These are phyloP conservation scores for Erodium chrysanthum DNA, from an alignment of 441 rosid genomes.

Conservation along the genomic window DNA sequence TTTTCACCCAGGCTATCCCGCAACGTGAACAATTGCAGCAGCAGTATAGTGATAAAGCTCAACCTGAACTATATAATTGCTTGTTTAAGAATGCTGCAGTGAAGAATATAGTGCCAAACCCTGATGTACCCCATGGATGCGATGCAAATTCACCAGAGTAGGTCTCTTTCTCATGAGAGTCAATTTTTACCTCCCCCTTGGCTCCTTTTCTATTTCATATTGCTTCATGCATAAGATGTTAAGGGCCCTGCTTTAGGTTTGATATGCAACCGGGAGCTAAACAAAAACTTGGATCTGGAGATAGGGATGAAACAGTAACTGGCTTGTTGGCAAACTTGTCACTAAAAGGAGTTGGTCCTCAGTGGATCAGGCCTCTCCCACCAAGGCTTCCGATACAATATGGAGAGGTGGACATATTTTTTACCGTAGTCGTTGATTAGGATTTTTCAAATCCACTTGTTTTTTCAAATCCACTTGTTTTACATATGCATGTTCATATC, in stretches of 20 bases:
- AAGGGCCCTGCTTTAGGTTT: slow-evolving; percentile 42
- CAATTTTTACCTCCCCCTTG: slow-evolving; percentile 13
- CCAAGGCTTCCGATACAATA: slow-evolving; percentile 67
- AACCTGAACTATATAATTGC: slow-evolving; percentile 37
- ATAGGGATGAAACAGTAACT: slow-evolving; percentile 58
- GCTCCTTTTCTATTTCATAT: slow-evolving; percentile 13
- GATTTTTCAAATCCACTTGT: too few species aligned
- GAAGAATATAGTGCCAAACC: slow-evolving; percentile 62
- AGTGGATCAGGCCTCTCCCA: slow-evolving; percentile 72
- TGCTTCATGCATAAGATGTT: slow-evolving; percentile 15
- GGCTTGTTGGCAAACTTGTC: slow-evolving; percentile 47
- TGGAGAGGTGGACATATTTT: slow-evolving; percentile 47
- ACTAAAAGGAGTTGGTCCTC: slow-evolving; percentile 50
- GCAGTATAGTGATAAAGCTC: slow-evolving; percentile 44
- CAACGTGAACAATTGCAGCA: slow-evolving; percentile 59
- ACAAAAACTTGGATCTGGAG: slow-evolving; percentile 76
- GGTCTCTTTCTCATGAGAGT: slow-evolving; percentile 23
- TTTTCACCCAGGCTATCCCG: slow-evolving; percentile 53
- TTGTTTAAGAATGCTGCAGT: slow-evolving; percentile 32
- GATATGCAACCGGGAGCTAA: slow-evolving; percentile 67
- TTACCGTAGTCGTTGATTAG: slow-evolving; percentile 12
- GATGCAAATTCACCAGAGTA: slow-evolving; percentile 73
- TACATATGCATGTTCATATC: slow-evolving; percentile 20
- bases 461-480: slow-evolving; percentile 16
- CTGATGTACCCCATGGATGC: slow-evolving; percentile 68